Conservation (phyloP, 148 eudicot species). For the Arctostaphylos glauca region DNA sequence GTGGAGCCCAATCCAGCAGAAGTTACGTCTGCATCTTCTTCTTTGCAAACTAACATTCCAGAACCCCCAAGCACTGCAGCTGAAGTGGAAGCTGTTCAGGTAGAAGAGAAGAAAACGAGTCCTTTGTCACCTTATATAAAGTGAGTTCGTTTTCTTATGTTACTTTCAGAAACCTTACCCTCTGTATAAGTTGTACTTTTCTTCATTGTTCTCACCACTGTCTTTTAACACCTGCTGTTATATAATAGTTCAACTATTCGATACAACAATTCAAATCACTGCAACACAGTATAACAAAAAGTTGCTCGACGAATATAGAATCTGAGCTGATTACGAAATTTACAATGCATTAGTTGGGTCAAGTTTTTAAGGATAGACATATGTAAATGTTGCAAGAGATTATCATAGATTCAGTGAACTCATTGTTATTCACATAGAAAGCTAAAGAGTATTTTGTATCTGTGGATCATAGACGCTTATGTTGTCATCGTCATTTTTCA, state of each 20-base stretch:
- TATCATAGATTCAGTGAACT: background rate
- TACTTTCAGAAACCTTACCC: background rate
- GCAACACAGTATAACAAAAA: background rate
- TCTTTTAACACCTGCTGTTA: no score
- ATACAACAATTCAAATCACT: background rate
- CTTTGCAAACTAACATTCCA: constrained; percentile 11
- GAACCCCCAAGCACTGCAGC: constrained; percentile 16
- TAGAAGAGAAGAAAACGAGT: constrained; percentile 11
- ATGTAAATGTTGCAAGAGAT: background rate
- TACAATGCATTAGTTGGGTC: background rate
- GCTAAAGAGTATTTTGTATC: background rate
- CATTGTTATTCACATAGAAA: background rate
- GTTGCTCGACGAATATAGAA: no score
- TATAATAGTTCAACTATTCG: background rate
- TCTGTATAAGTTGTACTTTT: background rate
- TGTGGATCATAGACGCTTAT: background rate
- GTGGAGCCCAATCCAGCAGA: constrained; percentile 3
- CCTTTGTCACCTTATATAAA: constrained; percentile 28
- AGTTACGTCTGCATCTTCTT: background rate
- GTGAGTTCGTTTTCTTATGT: constrained; percentile 9
- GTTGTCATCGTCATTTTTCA: background rate
- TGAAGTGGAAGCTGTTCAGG: constrained; percentile 9
- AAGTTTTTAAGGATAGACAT: background rate
- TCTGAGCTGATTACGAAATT: background rate
- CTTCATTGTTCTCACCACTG: background rate